Evolutionary conservation across 2,329 filamentous ascomycete genomes (phyloP).

Genomic region (Xylaria sp.): DNA sequence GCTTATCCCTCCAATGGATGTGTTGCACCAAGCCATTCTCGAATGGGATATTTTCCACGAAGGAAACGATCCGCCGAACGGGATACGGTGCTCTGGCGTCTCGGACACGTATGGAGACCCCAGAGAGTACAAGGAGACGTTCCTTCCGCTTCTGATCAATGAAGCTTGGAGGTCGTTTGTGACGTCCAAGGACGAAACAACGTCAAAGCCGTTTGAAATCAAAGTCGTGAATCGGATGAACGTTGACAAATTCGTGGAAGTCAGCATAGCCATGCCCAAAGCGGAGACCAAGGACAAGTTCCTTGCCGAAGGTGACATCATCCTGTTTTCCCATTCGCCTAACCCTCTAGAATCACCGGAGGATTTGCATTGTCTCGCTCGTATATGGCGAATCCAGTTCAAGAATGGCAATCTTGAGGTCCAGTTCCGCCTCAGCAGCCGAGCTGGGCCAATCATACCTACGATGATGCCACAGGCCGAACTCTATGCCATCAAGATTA

Average conservation of each 20-base stretch:
- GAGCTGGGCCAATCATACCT: slow-evolving; percentile 62
- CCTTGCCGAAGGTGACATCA: slow-evolving; percentile 82
- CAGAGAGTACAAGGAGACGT: slow-evolving; percentile 81
- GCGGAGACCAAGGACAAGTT: slow-evolving; percentile 70
- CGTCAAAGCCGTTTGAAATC: slow-evolving; percentile 79
- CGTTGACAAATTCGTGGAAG: slow-evolving; percentile 90
- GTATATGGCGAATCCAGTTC: slow-evolving; percentile 77
- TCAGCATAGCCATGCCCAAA: slow-evolving; percentile 79
- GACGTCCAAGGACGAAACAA: slow-evolving; percentile 84
- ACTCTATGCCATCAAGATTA: slow-evolving; percentile 79
- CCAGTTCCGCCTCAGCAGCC: slow-evolving; percentile 78
- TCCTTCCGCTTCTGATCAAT: slow-evolving; percentile 85
- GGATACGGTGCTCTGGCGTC: slow-evolving; percentile 73
- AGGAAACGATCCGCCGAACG: slow-evolving; percentile 81
- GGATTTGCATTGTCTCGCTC: slow-evolving; percentile 80
- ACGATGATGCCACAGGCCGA: slow-evolving; percentile 69
- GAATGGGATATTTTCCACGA: slow-evolving; percentile 94
- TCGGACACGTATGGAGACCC: slow-evolving; percentile 77
- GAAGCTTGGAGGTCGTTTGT: slow-evolving; percentile 97
- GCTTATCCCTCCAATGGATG: slow-evolving; percentile 83
- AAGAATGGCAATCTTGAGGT: slow-evolving; percentile 84
- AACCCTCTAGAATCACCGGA: slow-evolving; percentile 68
- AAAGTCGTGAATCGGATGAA: slow-evolving; percentile 86
- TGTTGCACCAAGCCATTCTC: slow-evolving; percentile 82
- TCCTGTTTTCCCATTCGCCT: slow-evolving; percentile 76